A percentile compares a stretch with the other conserved stretches of the same genome.
phyloP scores from a whole-genome alignment of 495 filamentous ascomycete species.

The Daldinia bambusicola region DNA sequence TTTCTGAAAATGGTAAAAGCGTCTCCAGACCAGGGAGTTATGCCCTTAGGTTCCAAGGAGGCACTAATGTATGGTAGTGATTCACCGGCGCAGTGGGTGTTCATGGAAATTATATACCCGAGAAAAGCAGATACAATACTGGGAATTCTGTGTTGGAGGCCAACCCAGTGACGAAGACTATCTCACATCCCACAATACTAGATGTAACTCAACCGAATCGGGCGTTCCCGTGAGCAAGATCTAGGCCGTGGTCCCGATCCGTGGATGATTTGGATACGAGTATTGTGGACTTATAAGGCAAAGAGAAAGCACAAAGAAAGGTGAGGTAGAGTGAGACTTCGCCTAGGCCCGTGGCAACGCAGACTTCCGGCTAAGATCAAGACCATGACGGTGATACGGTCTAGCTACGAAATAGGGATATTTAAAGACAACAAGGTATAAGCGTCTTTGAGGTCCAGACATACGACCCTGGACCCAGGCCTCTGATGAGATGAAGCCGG shows the following conservation, averaged over 20 bases:
- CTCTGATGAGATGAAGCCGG: constrained; percentile 11
- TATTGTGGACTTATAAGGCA: constrained; percentile 8
- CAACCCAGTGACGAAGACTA: constrained; percentile 3
- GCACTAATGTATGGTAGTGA: constrained; percentile 36
- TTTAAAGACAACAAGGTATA: constrained; percentile 27
- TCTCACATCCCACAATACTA: constrained; percentile 1
- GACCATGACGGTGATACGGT: constrained; percentile 19
- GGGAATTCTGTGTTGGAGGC: constrained; percentile 8
- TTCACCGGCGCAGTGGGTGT: constrained; percentile 15
- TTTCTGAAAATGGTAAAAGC: constrained; percentile 40
- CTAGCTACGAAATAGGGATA: constrained; percentile 27
- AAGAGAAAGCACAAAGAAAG: constrained; percentile 5
- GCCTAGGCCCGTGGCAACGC: constrained; percentile 15
- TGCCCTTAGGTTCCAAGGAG: constrained; percentile 22
- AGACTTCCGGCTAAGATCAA: constrained; percentile 29
- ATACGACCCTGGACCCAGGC: constrained; percentile 30
- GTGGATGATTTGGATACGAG: constrained; percentile 2
- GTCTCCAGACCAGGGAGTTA: constrained; percentile 39
- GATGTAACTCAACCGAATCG: constrained; percentile 17
- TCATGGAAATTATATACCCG: constrained; percentile 35
- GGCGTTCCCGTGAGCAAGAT: constrained; percentile 13
- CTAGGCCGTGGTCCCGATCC: neutral
- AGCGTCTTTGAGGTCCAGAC: constrained; percentile 21
- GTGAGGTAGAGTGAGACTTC: constrained; percentile 19
- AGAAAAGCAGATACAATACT: constrained; percentile 15